phyloP scores from a whole-genome alignment of 148 eudicot species.

The Fallopia convolvulus region DNA sequence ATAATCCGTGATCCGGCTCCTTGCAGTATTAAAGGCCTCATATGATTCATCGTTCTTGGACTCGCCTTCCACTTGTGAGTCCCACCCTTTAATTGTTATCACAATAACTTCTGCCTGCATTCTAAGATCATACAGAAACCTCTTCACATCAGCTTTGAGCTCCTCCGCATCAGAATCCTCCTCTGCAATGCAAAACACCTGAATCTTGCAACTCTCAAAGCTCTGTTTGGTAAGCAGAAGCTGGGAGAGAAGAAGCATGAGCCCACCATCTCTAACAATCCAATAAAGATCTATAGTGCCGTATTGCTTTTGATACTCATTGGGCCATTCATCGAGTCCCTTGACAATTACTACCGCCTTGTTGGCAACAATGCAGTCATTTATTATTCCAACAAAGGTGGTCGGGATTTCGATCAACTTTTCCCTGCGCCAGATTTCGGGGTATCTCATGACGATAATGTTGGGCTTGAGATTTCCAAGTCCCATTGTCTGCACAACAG shows the following conservation, averaged over 20 bases:
- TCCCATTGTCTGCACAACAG: conserved; percentile 94
- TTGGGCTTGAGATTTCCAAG: conserved; percentile 97
- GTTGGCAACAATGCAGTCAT: conserved; percentile 95
- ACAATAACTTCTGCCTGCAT: conserved; percentile 98
- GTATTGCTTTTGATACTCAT: conserved; percentile 80
- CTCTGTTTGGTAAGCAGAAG: conserved; percentile 89
- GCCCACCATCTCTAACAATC: conserved; percentile 97
- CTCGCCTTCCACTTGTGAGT: conserved; percentile 47
- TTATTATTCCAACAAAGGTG: conserved; percentile 89
- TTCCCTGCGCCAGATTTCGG: conserved; percentile 97
- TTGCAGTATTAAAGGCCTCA: conserved; percentile 75
- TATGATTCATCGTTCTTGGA: conserved; percentile 64
- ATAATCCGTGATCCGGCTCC: conserved; percentile 52
- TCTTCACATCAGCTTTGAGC: conserved; percentile 82
- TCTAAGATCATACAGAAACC: conserved; percentile 87
- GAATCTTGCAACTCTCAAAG: conserved; percentile 96
- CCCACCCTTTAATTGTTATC: conserved; percentile 88
- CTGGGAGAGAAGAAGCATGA: conserved; percentile 96
- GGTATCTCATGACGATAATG: conserved; percentile 90
- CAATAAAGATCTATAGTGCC: conserved; percentile 96
- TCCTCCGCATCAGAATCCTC: conserved; percentile 91
- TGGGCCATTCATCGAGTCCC: conserved; percentile 99
- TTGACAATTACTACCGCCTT: conserved; percentile 97
- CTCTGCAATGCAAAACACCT: conserved; percentile 95
- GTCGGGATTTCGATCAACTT: conserved; percentile 79